A percentile compares a stretch with the other conserved stretches of the same genome.
Evolutionary conservation across 2,329 filamentous ascomycete genomes (phyloP).

Genomic region (Hypoxylon sp.): DNA sequence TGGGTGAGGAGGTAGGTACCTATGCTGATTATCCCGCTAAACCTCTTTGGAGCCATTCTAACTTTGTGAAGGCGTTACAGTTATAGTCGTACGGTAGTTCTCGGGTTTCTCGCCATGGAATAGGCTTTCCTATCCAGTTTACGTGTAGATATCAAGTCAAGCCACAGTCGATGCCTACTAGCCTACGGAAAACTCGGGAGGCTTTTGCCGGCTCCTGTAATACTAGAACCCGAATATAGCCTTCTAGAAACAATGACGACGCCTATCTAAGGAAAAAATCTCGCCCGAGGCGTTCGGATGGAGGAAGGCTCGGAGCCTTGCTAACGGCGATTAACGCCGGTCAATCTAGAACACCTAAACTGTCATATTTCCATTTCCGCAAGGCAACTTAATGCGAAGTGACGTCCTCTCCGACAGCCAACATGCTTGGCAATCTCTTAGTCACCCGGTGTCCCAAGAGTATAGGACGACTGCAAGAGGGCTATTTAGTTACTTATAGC

Average conservation of each 20-base stretch:
- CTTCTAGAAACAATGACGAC: background rate
- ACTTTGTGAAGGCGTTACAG: background rate
- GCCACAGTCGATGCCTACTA: background rate
- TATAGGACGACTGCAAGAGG: background rate
- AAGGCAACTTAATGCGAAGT: background rate
- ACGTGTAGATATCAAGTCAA: background rate
- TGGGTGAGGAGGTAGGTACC: background rate
- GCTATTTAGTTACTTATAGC: background rate
- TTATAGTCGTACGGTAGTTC: background rate
- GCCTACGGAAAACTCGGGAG: background rate
- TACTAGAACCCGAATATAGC: background rate
- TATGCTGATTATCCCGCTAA: background rate
- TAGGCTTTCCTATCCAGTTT: background rate
- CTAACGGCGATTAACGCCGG: background rate
- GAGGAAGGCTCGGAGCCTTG: background rate
- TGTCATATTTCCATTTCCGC: background rate
- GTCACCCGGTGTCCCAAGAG: background rate
- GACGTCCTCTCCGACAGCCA: background rate
- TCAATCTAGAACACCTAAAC: background rate
- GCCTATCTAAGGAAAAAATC: background rate
- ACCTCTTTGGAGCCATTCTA: background rate
- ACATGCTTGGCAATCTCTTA: background rate
- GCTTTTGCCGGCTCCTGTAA: background rate
- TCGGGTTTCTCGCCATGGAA: background rate
- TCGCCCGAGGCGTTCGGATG: background rate